Evolutionary conservation across 768 basidiomycete genomes (phyloP).

Genomic region (Tubosaeta brunneosetosa): DNA sequence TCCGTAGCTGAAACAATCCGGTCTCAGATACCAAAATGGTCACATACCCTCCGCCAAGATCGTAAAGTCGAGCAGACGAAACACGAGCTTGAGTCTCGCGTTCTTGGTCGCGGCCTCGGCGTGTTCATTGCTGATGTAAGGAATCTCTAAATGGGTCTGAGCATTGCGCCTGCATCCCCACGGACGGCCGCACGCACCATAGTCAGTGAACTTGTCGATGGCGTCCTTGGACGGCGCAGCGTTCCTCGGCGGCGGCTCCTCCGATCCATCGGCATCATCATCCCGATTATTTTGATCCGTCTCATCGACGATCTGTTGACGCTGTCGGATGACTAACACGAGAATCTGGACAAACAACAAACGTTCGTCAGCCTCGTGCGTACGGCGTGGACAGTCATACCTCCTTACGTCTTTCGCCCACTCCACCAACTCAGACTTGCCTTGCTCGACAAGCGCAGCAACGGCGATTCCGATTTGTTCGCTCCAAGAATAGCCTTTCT

Average conservation of each 20-base stretch:
- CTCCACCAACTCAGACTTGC: slow-evolving; percentile 58
- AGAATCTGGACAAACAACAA: slow-evolving; percentile 47
- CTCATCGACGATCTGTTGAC: slow-evolving; percentile 58
- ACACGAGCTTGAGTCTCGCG: slow-evolving; percentile 75
- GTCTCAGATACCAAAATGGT: not conserved
- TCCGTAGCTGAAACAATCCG: slow-evolving; percentile 7
- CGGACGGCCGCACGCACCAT: slow-evolving; percentile 48
- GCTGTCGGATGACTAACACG: slow-evolving; percentile 50
- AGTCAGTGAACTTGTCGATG: slow-evolving; percentile 63
- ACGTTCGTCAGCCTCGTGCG: slow-evolving; percentile 18
- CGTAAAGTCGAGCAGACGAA: slow-evolving; percentile 72
- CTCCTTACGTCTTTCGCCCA: slow-evolving; percentile 79
- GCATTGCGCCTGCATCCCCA: slow-evolving; percentile 1
- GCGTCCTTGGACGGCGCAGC: slow-evolving; percentile 63
- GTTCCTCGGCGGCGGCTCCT: slow-evolving; percentile 24
- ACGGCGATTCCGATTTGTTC: slow-evolving; percentile 88
- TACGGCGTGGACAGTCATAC: slow-evolving; percentile 14
- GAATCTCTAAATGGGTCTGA: slow-evolving; percentile 54
- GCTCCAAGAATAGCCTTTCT: slow-evolving; percentile 85
- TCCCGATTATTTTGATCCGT: slow-evolving; percentile 43
- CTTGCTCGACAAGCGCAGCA: slow-evolving; percentile 64
- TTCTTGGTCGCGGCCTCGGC: slow-evolving; percentile 76
- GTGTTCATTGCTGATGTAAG: slow-evolving; percentile 68
- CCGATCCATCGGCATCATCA: slow-evolving; percentile 34
- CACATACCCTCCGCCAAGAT: slow-evolving; percentile 60